phyloP scores from a whole-genome alignment of 2,329 filamentous ascomycete species.

The Phialemoniopsis sp. region DNA sequence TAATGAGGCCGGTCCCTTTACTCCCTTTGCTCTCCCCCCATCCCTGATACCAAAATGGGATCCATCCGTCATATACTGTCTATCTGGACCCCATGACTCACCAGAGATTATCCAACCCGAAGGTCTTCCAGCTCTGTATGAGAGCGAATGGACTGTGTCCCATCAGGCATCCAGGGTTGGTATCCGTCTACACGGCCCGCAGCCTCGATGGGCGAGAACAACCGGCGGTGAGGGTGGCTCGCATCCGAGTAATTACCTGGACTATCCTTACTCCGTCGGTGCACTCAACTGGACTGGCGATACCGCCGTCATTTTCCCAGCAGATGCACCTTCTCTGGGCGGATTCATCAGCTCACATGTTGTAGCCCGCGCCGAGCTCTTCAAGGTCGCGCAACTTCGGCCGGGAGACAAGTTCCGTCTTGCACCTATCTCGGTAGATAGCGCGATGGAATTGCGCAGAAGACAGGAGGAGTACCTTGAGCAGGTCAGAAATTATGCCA shows the following conservation, averaged over 20 bases:
- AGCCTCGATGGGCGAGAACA: constrained; percentile 2
- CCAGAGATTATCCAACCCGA: constrained; percentile 19
- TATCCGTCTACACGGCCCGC: constrained; percentile 3
- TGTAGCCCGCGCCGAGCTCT: constrained; percentile 24
- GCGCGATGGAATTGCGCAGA: constrained; percentile 24
- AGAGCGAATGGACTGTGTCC: neutral
- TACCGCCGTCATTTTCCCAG: constrained; percentile 23
- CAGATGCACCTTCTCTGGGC: constrained; percentile 24
- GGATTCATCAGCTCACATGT: constrained; percentile 23
- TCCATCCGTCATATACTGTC: constrained; percentile 10
- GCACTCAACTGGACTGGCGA: constrained; percentile 30
- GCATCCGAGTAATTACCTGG: constrained; percentile 6
- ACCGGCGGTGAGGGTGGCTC: constrained; percentile 6
- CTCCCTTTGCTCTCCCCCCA: no score
- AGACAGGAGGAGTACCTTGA: no score
- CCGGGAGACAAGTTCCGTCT: constrained; percentile 39
- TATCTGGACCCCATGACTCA: constrained; percentile 22
- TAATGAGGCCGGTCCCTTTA: constrained; percentile 15
- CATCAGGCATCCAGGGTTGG: constrained; percentile 5
- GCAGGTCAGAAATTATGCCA: no score
- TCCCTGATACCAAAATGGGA: no score
- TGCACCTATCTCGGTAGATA: constrained; percentile 42
- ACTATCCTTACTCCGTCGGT: constrained; percentile 9
- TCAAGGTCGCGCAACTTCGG: constrained; percentile 28
- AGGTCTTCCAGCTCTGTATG: constrained; percentile 1